Evolutionary conservation across 805 yeast species (phyloP).

Genomic region (Zygosaccharomyces lentus): DNA sequence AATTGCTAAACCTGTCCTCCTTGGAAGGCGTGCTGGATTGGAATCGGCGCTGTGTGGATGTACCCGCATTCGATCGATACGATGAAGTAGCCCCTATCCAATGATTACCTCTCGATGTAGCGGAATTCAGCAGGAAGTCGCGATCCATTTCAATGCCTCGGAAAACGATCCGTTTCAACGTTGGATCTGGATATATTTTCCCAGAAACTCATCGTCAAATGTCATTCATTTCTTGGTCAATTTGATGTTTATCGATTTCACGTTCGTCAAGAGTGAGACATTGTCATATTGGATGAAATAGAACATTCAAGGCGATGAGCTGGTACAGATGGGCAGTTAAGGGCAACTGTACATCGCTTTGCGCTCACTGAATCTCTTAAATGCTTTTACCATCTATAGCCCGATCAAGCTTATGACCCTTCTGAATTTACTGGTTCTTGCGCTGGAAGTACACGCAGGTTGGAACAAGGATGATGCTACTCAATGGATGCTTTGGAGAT

Average conservation of each 20-base stretch:
- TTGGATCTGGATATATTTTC: not conserved
- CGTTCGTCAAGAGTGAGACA: slow-evolving; percentile 2
- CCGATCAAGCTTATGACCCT: too few relatives aligned
- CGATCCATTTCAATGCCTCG: slow-evolving; percentile 12
- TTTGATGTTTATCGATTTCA: slow-evolving; percentile 4
- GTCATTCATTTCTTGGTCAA: not conserved
- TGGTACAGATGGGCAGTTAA: not conserved
- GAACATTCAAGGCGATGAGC: slow-evolving; percentile 1
- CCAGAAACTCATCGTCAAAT: not conserved
- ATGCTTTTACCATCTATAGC: not conserved
- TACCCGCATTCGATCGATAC: slow-evolving; percentile 10
- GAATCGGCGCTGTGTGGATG: slow-evolving; percentile 16
- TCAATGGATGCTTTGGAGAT: too few relatives aligned
- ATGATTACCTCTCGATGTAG: slow-evolving; percentile 32
- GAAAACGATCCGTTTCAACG: not conserved
- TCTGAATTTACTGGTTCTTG: too few relatives aligned
- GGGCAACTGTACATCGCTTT: not conserved
- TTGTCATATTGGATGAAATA: not conserved
- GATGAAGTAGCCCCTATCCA: slow-evolving; percentile 26
- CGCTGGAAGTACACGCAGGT: too few relatives aligned
- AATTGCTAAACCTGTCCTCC: not conserved
- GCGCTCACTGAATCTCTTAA: not conserved
- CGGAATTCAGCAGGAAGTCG: slow-evolving; percentile 12
- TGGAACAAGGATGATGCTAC: too few relatives aligned
- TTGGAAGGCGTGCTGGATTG: slow-evolving; percentile 5